Percentiles rank a stretch among this genome's conserved stretches.
Evolutionary conservation across 768 basidiomycete species (phyloP).

Genomic region (Suillus spraguei): DNA sequence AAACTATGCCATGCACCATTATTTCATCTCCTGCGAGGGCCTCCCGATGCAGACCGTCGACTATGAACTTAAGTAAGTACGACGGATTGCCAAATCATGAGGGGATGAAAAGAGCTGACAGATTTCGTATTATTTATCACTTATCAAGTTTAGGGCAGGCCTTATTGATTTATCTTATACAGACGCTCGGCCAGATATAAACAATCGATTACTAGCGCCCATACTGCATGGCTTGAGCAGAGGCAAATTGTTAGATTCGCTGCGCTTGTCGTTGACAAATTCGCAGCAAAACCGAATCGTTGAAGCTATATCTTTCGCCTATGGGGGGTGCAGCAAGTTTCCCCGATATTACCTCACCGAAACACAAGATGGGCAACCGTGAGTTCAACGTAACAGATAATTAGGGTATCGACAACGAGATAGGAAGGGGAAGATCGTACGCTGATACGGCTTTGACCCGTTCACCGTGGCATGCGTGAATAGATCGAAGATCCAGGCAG

Average conservation of each 20-base stretch:
- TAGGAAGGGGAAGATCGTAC: neutral
- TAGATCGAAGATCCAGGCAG: constrained; percentile 6
- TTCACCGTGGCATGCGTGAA: constrained; percentile 5
- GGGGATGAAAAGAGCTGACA: constrained; percentile 35
- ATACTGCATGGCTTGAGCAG: neutral
- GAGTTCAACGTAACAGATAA: neutral
- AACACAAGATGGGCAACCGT: neutral
- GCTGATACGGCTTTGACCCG: neutral
- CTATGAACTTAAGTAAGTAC: constrained; percentile 35
- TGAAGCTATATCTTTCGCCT: neutral
- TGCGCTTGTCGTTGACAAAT: neutral
- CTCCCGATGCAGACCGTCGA: constrained; percentile 48
- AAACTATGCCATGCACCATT: constrained; percentile 87
- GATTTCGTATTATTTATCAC: constrained; percentile 4
- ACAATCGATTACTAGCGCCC: neutral
- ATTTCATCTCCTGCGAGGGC: constrained; percentile 90
- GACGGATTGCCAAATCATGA: constrained; percentile 50
- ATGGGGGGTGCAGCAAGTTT: neutral
- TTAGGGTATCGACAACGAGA: constrained; percentile 1
- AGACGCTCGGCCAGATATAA: neutral
- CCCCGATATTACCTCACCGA: neutral
- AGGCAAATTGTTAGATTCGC: neutral
- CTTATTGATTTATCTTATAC: constrained; percentile 4
- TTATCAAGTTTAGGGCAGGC: constrained; percentile 40
- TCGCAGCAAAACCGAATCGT: neutral